A percentile compares a stretch with the other conserved stretches of the same genome.
phyloP scores from a whole-genome alignment of 345 rosid genomes.

The Ricinus communis region DNA sequence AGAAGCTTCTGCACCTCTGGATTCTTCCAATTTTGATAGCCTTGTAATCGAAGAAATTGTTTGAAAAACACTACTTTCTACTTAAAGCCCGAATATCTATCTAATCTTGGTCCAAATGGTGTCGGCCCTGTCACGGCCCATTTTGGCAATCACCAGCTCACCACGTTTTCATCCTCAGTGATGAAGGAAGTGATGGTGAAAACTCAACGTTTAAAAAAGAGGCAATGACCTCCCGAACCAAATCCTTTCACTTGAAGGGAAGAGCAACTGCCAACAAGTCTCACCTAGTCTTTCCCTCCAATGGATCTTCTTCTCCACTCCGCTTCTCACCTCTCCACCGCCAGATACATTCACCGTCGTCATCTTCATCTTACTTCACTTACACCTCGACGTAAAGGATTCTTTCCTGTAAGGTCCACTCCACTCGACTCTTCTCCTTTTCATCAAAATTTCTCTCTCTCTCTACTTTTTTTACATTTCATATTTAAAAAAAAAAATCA shows the following conservation, averaged over 20 bases:
- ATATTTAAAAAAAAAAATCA: slow-evolving; percentile 1
- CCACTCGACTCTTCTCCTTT: neutral
- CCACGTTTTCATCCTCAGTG: too few relatives aligned
- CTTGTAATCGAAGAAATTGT: too few relatives aligned
- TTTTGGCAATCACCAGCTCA: too few relatives aligned
- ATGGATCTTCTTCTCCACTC: slow-evolving; percentile 49
- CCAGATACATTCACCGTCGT: slow-evolving; percentile 26
- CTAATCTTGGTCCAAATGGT: too few relatives aligned
- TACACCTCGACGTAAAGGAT: slow-evolving; percentile 26
- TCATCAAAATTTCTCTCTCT: neutral
- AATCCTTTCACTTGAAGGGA: neutral
- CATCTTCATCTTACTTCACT: slow-evolving; percentile 20
- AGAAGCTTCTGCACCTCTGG: too few relatives aligned
- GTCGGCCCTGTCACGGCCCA: too few relatives aligned
- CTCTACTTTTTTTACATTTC: neutral
- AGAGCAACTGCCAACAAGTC: slow-evolving; percentile 1
- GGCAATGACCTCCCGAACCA: too few relatives aligned
- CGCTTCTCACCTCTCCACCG: slow-evolving; percentile 41
- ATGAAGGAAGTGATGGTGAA: too few relatives aligned
- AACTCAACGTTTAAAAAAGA: too few relatives aligned
- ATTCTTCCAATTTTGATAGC: too few relatives aligned
- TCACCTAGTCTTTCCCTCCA: slow-evolving; percentile 5
- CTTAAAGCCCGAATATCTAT: too few relatives aligned
- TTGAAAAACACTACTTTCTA: too few relatives aligned
- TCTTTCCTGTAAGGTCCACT: slow-evolving; percentile 45